Conservation (phyloP, 1,139 yeast species). For the Saccharomycopsis hybrid region DNA sequence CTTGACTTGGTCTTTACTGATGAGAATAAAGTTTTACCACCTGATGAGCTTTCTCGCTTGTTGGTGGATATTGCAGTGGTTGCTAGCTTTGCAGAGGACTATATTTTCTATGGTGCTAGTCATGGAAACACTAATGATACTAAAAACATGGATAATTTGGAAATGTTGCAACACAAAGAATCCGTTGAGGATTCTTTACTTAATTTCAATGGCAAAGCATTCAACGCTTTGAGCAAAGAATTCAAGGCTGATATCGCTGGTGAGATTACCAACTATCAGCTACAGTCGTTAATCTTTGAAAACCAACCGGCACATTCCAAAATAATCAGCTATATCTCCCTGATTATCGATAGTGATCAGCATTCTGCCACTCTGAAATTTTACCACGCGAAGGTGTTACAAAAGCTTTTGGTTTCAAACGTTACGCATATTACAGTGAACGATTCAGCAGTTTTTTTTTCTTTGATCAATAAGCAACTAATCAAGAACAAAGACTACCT, state of each 20-base stretch:
- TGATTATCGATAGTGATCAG: too few species aligned
- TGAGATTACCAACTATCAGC: background rate
- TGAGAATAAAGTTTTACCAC: background rate
- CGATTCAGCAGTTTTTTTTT: background rate
- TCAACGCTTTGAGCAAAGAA: background rate
- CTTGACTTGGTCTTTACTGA: background rate
- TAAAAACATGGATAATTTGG: slow-evolving; percentile 1
- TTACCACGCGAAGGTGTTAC: too few species aligned
- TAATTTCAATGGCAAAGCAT: background rate
- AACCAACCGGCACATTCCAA: too few species aligned
- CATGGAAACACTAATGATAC: background rate
- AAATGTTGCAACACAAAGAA: background rate
- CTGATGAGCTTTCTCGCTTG: background rate
- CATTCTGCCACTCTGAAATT: too few species aligned
- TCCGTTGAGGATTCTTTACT: background rate
- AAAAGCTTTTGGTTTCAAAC: too few species aligned
- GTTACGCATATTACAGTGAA: too few species aligned
- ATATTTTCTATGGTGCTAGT: slow-evolving; percentile 1
- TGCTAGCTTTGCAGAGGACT: background rate
- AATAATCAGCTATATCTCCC: too few species aligned
- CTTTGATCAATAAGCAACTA: background rate
- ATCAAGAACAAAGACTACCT: slow-evolving; percentile 3
- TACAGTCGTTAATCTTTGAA: too few species aligned
- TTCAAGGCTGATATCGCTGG: background rate
- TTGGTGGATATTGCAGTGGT: background rate